Conservation (phyloP, 306 rosid species). For the Glycyrrhiza uralensis region DNA sequence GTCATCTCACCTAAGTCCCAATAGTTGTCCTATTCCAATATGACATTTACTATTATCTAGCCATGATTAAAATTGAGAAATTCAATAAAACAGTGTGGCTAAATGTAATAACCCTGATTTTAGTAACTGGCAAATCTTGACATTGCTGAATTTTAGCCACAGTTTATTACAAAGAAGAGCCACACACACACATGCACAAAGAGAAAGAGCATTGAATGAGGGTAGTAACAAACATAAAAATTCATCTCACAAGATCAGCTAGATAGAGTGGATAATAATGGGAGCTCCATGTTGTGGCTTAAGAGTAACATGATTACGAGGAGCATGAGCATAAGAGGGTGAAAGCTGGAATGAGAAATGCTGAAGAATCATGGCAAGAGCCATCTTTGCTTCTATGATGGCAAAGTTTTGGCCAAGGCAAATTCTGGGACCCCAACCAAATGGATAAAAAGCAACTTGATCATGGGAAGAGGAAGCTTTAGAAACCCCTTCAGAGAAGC, state of each 20-base stretch:
- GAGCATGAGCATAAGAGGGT: slow-evolving; percentile 51
- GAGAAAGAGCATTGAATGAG: background rate
- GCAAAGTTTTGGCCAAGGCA: slow-evolving; percentile 53
- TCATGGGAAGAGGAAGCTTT: slow-evolving; percentile 38
- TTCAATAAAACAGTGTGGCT: too few relatives aligned
- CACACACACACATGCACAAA: too few relatives aligned
- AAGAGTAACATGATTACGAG: slow-evolving; percentile 18
- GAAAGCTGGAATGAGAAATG: slow-evolving; percentile 48
- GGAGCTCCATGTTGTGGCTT: slow-evolving; percentile 51
- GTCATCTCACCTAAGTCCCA: too few relatives aligned
- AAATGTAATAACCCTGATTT: too few relatives aligned
- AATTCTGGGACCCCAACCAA: slow-evolving; percentile 52
- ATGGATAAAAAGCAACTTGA: slow-evolving; percentile 39
- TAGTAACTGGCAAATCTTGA: too few relatives aligned
- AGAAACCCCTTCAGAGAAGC: slow-evolving; percentile 40
- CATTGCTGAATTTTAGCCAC: too few relatives aligned
- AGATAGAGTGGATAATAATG: slow-evolving; percentile 15
- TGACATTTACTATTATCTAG: too few relatives aligned
- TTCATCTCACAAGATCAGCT: background rate
- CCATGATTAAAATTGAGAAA: too few relatives aligned
- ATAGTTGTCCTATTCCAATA: background rate
- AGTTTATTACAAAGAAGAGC: too few relatives aligned
- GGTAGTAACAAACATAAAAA: background rate
- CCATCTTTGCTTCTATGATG: slow-evolving; percentile 42
- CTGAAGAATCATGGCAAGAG: slow-evolving; percentile 46